Evolutionary conservation across 495 filamentous ascomycete genomes (phyloP).

Genomic region (Xylaria scruposa): DNA sequence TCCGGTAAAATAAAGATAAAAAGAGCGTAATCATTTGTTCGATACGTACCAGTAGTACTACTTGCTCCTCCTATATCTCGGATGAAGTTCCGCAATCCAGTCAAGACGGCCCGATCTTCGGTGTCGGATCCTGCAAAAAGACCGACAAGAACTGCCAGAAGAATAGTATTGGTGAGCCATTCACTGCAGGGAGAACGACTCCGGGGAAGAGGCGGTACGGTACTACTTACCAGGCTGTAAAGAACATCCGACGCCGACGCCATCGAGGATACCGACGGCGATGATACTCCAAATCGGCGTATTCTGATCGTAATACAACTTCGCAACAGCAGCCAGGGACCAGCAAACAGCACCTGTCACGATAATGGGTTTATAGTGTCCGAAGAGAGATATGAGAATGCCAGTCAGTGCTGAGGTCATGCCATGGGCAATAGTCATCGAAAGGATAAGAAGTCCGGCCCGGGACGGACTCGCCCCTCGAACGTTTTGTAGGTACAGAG

Average conservation of each 20-base stretch:
- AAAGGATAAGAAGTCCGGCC: neutral
- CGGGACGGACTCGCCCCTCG: neutral
- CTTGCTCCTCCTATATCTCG: conserved; percentile 6
- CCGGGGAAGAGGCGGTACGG: too few relatives aligned
- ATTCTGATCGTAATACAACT: neutral
- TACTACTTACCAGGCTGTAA: conserved; percentile 8
- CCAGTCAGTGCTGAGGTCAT: neutral
- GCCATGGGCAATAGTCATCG: neutral
- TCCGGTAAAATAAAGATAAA: too few relatives aligned
- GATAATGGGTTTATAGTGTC: neutral
- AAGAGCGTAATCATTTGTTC: neutral
- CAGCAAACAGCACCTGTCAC: neutral
- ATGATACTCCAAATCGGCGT: conserved; percentile 10
- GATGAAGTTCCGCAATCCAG: neutral
- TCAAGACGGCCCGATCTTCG: neutral
- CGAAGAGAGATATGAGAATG: neutral
- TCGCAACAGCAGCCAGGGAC: conserved; percentile 1
- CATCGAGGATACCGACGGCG: neutral
- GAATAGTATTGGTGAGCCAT: too few relatives aligned
- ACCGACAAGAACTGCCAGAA: neutral
- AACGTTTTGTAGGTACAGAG: conserved; percentile 6
- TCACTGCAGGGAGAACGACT: neutral
- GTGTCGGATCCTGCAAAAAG: neutral
- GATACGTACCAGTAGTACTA: neutral
- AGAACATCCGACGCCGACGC: neutral